Evolutionary conservation across 257 asterid species (phyloP).

Genomic region (Eucommia ulmoides): DNA sequence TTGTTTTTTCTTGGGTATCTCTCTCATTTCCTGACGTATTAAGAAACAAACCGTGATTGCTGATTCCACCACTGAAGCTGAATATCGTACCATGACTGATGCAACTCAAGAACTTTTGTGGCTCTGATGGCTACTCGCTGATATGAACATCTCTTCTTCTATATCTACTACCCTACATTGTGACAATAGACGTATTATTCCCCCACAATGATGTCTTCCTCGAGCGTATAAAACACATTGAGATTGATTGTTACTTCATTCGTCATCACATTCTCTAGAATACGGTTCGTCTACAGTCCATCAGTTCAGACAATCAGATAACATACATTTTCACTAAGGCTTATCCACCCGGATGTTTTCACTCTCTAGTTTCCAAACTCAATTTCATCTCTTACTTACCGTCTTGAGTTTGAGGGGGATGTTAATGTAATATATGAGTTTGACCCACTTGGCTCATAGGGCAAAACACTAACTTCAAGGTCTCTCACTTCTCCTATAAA

Average conservation of each 20-base stretch:
- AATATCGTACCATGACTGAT: not conserved
- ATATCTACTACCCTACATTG: not conserved
- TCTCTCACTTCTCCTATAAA: too few relatives aligned
- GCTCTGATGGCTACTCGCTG: not conserved
- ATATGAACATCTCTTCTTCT: not conserved
- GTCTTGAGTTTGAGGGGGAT: not conserved
- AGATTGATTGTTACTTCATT: not conserved
- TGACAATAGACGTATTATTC: not conserved
- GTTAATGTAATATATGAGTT: too few relatives aligned
- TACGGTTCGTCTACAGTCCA: not conserved
- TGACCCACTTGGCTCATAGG: too few relatives aligned
- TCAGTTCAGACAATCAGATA: not conserved
- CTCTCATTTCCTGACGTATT: not conserved
- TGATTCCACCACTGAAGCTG: not conserved
- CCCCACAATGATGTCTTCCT: not conserved
- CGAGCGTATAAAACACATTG: not conserved
- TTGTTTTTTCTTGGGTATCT: not conserved
- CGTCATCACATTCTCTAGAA: not conserved
- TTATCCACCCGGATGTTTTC: not conserved
- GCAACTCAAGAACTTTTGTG: not conserved
- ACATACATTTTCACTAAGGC: not conserved
- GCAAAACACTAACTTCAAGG: too few relatives aligned
- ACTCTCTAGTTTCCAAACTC: not conserved
- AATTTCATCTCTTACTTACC: too few relatives aligned
- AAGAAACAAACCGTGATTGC: not conserved